Conservation (phyloP, 2,329 filamentous ascomycete genomes). For the Xylariaceae sp. region DNA sequence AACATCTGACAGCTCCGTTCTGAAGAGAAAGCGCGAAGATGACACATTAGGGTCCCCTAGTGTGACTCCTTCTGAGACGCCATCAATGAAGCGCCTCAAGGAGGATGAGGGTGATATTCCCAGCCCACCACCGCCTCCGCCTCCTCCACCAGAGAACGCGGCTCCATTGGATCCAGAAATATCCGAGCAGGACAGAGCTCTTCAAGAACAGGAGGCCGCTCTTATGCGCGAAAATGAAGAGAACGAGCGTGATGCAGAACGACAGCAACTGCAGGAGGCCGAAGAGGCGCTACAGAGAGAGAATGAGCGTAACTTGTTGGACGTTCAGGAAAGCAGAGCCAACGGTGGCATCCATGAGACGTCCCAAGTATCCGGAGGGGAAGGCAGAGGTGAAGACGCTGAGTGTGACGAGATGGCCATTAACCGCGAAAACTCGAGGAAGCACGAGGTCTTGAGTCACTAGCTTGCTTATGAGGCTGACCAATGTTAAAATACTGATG, state of each 20-base stretch:
- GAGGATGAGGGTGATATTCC: constrained; percentile 39
- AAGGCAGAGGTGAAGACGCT: background rate
- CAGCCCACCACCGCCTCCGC: constrained; percentile 38
- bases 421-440: constrained; percentile 8
- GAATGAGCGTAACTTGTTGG: constrained; percentile 35
- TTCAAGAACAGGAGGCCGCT: constrained; percentile 47
- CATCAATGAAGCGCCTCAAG: constrained; percentile 49
- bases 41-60: constrained; percentile 37
- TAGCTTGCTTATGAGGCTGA: constrained; percentile 7
- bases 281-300: constrained; percentile 33
- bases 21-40: constrained; percentile 63
- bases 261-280: constrained; percentile 37
- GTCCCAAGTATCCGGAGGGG: background rate
- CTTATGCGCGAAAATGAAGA: constrained; percentile 52
- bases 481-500: background rate
- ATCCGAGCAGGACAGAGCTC: constrained; percentile 39
- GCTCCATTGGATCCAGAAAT: constrained; percentile 29
- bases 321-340: constrained; percentile 29
- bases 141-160: constrained; percentile 42
- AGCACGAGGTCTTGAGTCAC: constrained; percentile 26
- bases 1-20: constrained; percentile 43
- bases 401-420: background rate
- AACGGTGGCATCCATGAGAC: constrained; percentile 12
- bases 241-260: constrained; percentile 46
- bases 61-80: constrained; percentile 51